Evolutionary conservation across 768 basidiomycete genomes (phyloP).

Genomic region (Rhizopogon rudus): DNA sequence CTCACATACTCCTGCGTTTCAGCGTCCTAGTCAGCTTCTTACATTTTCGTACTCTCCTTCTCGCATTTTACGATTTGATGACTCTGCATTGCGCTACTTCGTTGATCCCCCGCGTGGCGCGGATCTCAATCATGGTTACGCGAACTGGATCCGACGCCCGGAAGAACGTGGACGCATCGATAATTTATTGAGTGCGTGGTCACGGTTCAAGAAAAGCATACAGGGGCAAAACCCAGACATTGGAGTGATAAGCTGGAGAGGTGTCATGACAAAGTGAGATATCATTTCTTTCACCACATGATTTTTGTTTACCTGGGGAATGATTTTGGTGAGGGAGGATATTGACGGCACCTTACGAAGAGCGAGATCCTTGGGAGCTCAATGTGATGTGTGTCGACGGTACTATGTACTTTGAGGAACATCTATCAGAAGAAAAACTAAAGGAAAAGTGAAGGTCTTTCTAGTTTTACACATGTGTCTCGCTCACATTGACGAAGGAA

Average conservation of each 20-base stretch:
- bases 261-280: slow-evolving; percentile 77
- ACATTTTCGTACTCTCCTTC: slow-evolving; percentile 68
- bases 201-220: slow-evolving; percentile 34
- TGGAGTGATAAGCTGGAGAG: slow-evolving; percentile 69
- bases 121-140: slow-evolving; percentile 66
- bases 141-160: slow-evolving; percentile 61
- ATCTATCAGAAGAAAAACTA: slow-evolving; percentile 52
- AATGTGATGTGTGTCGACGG: slow-evolving; percentile 77
- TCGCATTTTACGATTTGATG: slow-evolving; percentile 55
- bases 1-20: slow-evolving; percentile 42
- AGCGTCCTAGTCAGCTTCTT: slow-evolving; percentile 62
- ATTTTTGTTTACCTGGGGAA: slow-evolving; percentile 11
- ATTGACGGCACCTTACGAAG: slow-evolving; percentile 78
- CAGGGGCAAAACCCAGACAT: slow-evolving; percentile 33
- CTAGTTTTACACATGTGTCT: not conserved
- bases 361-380: slow-evolving; percentile 72
- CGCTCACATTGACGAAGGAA: slow-evolving; percentile 39
- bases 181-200: slow-evolving; percentile 55
- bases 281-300: slow-evolving; percentile 1
- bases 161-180: slow-evolving; percentile 70
- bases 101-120: slow-evolving; percentile 62
- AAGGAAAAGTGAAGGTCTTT: slow-evolving; percentile 52
- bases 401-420: slow-evolving; percentile 73
- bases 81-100: slow-evolving; percentile 70
- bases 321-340: slow-evolving; percentile 52